Percentiles rank a stretch among this genome's conserved stretches.
phyloP scores from a whole-genome alignment of 352 stramenopile species.

The Pythium biforme region DNA sequence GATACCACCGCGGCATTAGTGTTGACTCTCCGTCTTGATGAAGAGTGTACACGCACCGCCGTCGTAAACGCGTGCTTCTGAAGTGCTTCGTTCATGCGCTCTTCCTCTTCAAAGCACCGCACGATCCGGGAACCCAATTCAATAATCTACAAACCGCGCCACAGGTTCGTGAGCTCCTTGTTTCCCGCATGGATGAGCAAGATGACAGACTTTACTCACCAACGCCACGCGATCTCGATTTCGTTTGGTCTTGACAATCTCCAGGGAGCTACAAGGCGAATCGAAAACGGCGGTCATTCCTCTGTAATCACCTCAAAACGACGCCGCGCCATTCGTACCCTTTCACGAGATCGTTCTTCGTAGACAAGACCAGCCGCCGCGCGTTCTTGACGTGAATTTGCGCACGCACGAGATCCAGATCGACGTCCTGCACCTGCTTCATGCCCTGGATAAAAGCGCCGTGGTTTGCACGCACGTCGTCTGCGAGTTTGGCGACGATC shows the following conservation, averaged over 20 bases:
- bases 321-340: conserved; percentile 33
- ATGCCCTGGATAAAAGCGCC: conserved; percentile 81
- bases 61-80: conserved; percentile 64
- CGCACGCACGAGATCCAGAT: conserved; percentile 78
- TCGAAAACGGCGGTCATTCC: too few species aligned
- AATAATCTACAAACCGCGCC: conserved; percentile 49
- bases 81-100: conserved; percentile 71
- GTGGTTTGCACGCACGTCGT: conserved; percentile 80
- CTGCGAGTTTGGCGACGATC: conserved; percentile 70
- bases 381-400: conserved; percentile 90
- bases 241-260: conserved; percentile 82
- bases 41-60: conserved; percentile 62
- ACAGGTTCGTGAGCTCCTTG: neutral
- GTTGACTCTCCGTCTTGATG: too few species aligned
- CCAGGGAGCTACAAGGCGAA: conserved; percentile 43
- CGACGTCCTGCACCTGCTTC: conserved; percentile 86
- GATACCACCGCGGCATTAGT: neutral
- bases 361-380: conserved; percentile 59
- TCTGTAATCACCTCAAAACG: too few species aligned
- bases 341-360: conserved; percentile 72
- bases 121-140: conserved; percentile 41
- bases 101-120: conserved; percentile 70
- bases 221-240: conserved; percentile 77
- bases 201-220: conserved; percentile 28
- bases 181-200: neutral